A percentile compares a stretch with the other conserved stretches of the same genome.
Conservation (phyloP, 129 eudicot species). For the Rutidosis leptorrhynchoides region DNA sequence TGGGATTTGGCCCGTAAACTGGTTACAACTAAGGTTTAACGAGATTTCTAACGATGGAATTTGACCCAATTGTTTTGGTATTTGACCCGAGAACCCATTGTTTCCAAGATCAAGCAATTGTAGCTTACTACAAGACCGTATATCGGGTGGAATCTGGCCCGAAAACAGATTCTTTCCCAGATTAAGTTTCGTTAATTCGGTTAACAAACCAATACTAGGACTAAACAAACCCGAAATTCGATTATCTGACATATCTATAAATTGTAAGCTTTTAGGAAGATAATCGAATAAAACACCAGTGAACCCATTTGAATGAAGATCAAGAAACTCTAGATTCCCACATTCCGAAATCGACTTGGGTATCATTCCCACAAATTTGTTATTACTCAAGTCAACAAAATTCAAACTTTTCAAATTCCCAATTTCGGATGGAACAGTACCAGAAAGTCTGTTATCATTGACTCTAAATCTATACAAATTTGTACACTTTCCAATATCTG, state of each 20-base stretch:
- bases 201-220: slow-evolving; percentile 54
- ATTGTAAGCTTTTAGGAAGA: slow-evolving; percentile 73
- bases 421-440: slow-evolving; percentile 85
- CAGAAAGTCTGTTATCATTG: slow-evolving; percentile 57
- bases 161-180: slow-evolving; percentile 65
- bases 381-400: slow-evolving; percentile 74
- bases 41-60: slow-evolving; percentile 86
- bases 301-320: slow-evolving; percentile 78
- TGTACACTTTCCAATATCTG: slow-evolving; percentile 77
- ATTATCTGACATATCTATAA: slow-evolving; percentile 76
- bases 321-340: slow-evolving; percentile 75
- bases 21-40: slow-evolving; percentile 82
- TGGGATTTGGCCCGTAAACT: slow-evolving; percentile 71
- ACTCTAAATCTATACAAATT: slow-evolving; percentile 79
- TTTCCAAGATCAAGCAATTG: slow-evolving; percentile 79
- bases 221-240: slow-evolving; percentile 55
- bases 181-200: slow-evolving; percentile 69
- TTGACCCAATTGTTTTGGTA: slow-evolving; percentile 79
- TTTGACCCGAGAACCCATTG: slow-evolving; percentile 72
- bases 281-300: slow-evolving; percentile 53
- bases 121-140: slow-evolving; percentile 64
- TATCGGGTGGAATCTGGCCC: slow-evolving; percentile 71
- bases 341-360: slow-evolving; percentile 74
- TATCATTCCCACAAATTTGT: slow-evolving; percentile 60
- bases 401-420: slow-evolving; percentile 68